These are phyloP conservation scores for Aciculoconidium aculeatum DNA, from an alignment of 805 yeast species.

Conservation along the genomic window DNA sequence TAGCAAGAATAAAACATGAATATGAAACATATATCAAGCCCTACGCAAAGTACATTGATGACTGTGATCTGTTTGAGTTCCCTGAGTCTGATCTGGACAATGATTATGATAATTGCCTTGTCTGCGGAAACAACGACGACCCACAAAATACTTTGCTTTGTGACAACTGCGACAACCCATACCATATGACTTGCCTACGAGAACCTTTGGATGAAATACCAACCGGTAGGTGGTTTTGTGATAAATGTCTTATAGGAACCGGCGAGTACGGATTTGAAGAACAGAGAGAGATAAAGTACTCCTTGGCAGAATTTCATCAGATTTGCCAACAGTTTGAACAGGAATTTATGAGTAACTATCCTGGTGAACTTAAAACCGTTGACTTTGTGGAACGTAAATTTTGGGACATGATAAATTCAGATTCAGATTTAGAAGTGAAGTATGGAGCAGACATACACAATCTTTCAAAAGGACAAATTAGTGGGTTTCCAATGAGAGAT, in stretches of 20 bases:
- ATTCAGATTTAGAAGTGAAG: constrained; percentile 51
- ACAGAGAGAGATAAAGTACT: constrained; percentile 43
- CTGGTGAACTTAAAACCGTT: constrained; percentile 30
- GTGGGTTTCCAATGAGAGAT: constrained; percentile 62
- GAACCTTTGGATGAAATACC: constrained; percentile 53
- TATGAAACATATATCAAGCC: constrained; percentile 20
- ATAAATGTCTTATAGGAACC: constrained; percentile 76
- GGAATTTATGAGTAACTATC: constrained; percentile 33
- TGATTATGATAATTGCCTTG: constrained; percentile 34
- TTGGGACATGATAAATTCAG: constrained; percentile 49
- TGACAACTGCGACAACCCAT: constrained; percentile 67
- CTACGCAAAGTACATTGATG: constrained; percentile 28
- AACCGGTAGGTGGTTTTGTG: constrained; percentile 70
- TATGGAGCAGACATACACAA: constrained; percentile 87
- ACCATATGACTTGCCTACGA: constrained; percentile 61
- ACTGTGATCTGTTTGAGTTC: constrained; percentile 22
- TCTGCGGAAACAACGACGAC: constrained; percentile 43
- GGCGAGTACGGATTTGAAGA: constrained; percentile 89
- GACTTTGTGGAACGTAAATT: constrained; percentile 55
- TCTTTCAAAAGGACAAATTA: constrained; percentile 54
- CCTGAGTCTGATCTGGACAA: constrained; percentile 23
- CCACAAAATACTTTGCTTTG: constrained; percentile 53
- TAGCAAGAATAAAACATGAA: constrained; percentile 20
- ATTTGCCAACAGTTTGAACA: constrained; percentile 46
- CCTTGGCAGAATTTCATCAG: constrained; percentile 54